Conservation (phyloP, 2,329 filamentous ascomycete species). For the Exophiala lecanii-corni region DNA sequence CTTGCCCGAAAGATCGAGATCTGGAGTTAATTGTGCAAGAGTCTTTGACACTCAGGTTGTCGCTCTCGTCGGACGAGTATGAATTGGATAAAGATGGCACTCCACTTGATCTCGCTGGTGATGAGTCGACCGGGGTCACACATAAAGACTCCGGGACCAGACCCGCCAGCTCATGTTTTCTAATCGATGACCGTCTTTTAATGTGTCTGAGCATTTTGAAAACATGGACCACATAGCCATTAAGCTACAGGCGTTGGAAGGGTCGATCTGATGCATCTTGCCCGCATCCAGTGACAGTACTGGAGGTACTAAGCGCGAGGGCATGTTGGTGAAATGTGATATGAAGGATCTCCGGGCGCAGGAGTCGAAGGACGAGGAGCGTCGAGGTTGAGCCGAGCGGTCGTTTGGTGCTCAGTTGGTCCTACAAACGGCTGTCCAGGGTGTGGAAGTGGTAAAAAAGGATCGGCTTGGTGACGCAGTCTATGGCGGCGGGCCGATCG, state of each 20-base stretch:
- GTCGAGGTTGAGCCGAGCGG: slow-evolving; percentile 4
- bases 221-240: slow-evolving; percentile 99
- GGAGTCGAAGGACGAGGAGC: neutral
- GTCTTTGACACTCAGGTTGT: slow-evolving; percentile 45
- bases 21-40: slow-evolving; percentile 43
- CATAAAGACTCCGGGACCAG: slow-evolving; percentile 94
- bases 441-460: slow-evolving; percentile 8
- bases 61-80: slow-evolving; percentile 62
- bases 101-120: slow-evolving; percentile 40
- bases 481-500: slow-evolving; percentile 15
- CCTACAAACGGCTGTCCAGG: slow-evolving; percentile 8
- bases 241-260: slow-evolving; percentile 83
- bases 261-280: slow-evolving; percentile 92
- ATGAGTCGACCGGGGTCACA: slow-evolving; percentile 44
- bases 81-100: slow-evolving; percentile 72
- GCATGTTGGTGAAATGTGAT: slow-evolving; percentile 56
- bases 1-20: slow-evolving; percentile 20
- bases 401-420: no score
- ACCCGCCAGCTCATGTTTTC: slow-evolving; percentile 96
- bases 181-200: slow-evolving; percentile 85
- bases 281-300: slow-evolving; percentile 88
- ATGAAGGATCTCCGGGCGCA: no score
- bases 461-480: slow-evolving; percentile 24
- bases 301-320: slow-evolving; percentile 74
- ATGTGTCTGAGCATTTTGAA: slow-evolving; percentile 86